Percentiles rank a stretch among this genome's conserved stretches.
Conservation (phyloP, 2,329 filamentous ascomycete genomes). For the Paecilomyces formosus region DNA sequence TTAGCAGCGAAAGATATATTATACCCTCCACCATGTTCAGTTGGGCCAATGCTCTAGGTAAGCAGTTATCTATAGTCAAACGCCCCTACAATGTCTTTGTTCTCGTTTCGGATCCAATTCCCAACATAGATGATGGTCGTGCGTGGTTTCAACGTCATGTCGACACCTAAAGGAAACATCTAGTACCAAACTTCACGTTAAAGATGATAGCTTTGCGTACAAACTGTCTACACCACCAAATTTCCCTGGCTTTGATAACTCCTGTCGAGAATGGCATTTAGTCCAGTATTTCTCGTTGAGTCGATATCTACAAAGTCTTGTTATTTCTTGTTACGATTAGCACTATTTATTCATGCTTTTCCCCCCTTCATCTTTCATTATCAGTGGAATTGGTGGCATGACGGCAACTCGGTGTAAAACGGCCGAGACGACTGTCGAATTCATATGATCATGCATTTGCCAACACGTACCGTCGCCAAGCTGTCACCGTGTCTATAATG, state of each 20-base stretch:
- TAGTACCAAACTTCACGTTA: background rate
- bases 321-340: background rate
- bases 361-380: background rate
- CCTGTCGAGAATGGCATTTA: background rate
- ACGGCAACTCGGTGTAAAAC: background rate
- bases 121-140: background rate
- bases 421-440: background rate
- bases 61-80: slow-evolving; percentile 6
- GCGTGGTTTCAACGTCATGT: background rate
- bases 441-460: background rate
- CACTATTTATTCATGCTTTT: background rate
- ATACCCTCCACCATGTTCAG: slow-evolving; percentile 23
- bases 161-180: background rate
- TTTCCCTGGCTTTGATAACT: background rate
- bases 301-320: background rate
- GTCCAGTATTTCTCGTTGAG: background rate
- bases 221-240: background rate
- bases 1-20: background rate
- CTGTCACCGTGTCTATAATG: background rate
- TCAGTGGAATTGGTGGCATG: background rate
- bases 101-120: background rate
- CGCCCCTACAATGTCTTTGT: background rate
- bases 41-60: slow-evolving; percentile 25
- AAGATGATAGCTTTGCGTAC: background rate
- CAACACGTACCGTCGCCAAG: background rate